Evolutionary conservation across 805 yeast species (phyloP).

Genomic region (Candida stauntonica): DNA sequence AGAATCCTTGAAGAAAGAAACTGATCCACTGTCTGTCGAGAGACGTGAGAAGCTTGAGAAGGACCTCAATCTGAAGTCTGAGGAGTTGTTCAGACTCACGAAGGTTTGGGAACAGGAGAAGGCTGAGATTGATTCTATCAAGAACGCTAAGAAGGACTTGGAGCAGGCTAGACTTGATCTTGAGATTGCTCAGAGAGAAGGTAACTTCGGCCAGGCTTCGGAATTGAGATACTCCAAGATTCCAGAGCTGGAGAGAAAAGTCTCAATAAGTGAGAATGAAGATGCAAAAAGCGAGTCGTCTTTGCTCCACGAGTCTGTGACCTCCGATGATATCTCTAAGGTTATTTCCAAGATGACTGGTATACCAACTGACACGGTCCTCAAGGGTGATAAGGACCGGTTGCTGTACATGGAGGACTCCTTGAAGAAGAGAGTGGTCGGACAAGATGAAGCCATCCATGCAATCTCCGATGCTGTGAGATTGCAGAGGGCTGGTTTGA

Average conservation of each 20-base stretch:
- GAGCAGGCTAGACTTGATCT: slow-evolving; percentile 82
- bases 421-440: slow-evolving; percentile 74
- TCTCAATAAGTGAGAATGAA: slow-evolving; percentile 42
- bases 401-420: slow-evolving; percentile 82
- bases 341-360: slow-evolving; percentile 95
- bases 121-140: slow-evolving; percentile 68
- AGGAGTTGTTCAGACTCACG: slow-evolving; percentile 67
- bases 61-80: slow-evolving; percentile 57
- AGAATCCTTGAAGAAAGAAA: slow-evolving; percentile 90
- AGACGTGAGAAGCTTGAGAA: slow-evolving; percentile 70
- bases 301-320: slow-evolving; percentile 84
- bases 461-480: slow-evolving; percentile 93
- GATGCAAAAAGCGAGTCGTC: slow-evolving; percentile 23
- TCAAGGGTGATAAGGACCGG: slow-evolving; percentile 94
- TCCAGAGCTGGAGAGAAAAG: slow-evolving; percentile 67
- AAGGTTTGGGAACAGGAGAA: slow-evolving; percentile 85
- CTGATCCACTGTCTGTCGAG: slow-evolving; percentile 77
- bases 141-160: slow-evolving; percentile 72
- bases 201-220: slow-evolving; percentile 85
- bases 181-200: slow-evolving; percentile 77
- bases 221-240: slow-evolving; percentile 83
- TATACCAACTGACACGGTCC: slow-evolving; percentile 82
- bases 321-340: slow-evolving; percentile 88
- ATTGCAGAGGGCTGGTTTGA: slow-evolving; percentile 92
- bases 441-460: slow-evolving; percentile 92